Evolutionary conservation across 306 rosid genomes (phyloP), one percentile per base, ranked within the genome.

Genomic region (Cucumis hystrix): DNA sequence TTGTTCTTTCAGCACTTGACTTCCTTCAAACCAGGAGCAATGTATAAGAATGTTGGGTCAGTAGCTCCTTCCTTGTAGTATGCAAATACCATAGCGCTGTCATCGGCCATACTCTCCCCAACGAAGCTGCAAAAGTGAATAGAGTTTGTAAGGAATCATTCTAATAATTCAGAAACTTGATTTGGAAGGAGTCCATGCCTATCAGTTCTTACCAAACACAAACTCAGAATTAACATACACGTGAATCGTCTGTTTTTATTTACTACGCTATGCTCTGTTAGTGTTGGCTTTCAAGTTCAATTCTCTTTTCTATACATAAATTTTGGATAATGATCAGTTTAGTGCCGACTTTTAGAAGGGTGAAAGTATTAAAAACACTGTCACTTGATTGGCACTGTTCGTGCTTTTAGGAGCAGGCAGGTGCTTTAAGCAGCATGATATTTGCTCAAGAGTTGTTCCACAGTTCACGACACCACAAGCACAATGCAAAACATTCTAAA

Each of bases 91-190:
- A 92, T 28, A 37, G 79, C 10, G 0, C 84, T 84, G 83, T 95
- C 97, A 73, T 95, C 99, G 6, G 81, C 85, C 97, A 95, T 95
- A 64, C 99, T 89, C 86, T 95, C 99, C 59, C 98, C 99, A 8
- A 95, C 99, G 43, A 92, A 95, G 80, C 99, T 95, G 92, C 85
- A 79, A 71, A 67, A 63, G 5, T 13, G 15, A 20, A 2, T 10
- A 73, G 0, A 30, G 6, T 33, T 30, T 11, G 9, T 73, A 30
- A 52, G 28, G 8, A 52, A 73, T 73, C 12, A 1, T 30, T 33
- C 63, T 35, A 73, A 25, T 4, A 4, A 25, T 68, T 18, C 6
- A 11, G 35, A 40, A 67, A 41, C 33, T 6, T 3, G 6, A 68
- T 20, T 6, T 2, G 6, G 6, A 40, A 4, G 3, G 8, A 65